phyloP scores from a whole-genome alignment of 1,139 yeast genomes.

The Blastobotrys persicus region DNA sequence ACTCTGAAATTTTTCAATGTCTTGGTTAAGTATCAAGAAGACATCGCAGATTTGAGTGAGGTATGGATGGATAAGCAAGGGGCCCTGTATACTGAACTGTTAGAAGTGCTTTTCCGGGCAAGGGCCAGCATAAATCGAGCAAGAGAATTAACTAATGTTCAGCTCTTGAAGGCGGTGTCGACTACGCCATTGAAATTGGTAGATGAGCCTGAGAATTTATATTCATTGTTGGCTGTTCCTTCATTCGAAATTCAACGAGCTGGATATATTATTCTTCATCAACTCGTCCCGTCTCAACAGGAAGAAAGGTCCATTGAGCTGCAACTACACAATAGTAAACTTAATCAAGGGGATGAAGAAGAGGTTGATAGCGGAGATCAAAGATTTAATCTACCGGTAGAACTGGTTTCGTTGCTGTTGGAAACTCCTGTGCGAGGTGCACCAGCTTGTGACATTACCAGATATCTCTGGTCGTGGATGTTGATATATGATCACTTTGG shows the following conservation, averaged over 20 bases:
- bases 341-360: constrained; percentile 28
- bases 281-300: constrained; percentile 43
- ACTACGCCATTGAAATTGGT: constrained; percentile 19
- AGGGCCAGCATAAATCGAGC: constrained; percentile 18
- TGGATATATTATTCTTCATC: constrained; percentile 41
- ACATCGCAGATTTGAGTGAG: constrained; percentile 33
- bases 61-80: constrained; percentile 37
- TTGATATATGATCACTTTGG: constrained; percentile 62
- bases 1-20: constrained; percentile 47
- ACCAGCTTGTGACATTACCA: constrained; percentile 23
- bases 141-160: constrained; percentile 18
- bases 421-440: constrained; percentile 26
- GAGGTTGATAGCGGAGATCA: constrained; percentile 22
- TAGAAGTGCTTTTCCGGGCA: constrained; percentile 27
- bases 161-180: constrained; percentile 21
- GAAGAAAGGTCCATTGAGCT: constrained; percentile 35
- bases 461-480: constrained; percentile 69
- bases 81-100: constrained; percentile 41
- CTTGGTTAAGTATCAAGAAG: constrained; percentile 33
- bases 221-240: constrained; percentile 29
- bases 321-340: constrained; percentile 35
- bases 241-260: constrained; percentile 42
- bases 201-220: constrained; percentile 39
- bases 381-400: constrained; percentile 29
- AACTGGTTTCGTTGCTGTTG: constrained; percentile 33